These are phyloP conservation scores for Pilasporangium apinafurcum DNA, from an alignment of 352 stramenopile genomes.

Conservation along the genomic window DNA sequence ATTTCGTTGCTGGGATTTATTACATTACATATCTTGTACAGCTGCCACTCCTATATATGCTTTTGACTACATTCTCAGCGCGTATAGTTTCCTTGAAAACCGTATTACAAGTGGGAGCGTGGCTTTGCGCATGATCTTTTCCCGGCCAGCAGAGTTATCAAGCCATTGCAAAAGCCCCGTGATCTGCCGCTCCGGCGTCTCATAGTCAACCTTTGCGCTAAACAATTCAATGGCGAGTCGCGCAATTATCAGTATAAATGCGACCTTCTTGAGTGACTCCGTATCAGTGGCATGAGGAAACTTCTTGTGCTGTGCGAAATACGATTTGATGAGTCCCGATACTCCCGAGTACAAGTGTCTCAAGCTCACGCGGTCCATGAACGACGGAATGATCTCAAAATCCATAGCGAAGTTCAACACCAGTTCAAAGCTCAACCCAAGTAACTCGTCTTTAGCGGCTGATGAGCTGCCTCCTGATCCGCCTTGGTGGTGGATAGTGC, in stretches of 20 bases:
- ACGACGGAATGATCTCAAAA: conserved; percentile 74
- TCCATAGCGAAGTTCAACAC: conserved; percentile 71
- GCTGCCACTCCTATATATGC: no score
- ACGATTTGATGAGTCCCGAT: conserved; percentile 48
- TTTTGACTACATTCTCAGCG: conserved; percentile 10
- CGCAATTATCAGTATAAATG: conserved; percentile 56
- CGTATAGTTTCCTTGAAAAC: conserved; percentile 69
- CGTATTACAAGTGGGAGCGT: conserved; percentile 62
- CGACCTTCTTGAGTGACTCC: conserved; percentile 68
- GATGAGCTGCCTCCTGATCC: no score
- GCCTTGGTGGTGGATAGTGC: conserved; percentile 29
- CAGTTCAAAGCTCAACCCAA: conserved; percentile 56
- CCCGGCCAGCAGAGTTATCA: conserved; percentile 60
- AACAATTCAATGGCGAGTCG: conserved; percentile 72
- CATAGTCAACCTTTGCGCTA: conserved; percentile 46
- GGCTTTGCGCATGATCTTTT: conserved; percentile 65
- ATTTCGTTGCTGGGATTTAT: no score
- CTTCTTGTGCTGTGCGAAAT: conserved; percentile 50
- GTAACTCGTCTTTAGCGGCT: conserved; percentile 33
- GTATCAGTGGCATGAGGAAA: conserved; percentile 39
- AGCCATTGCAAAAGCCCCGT: conserved; percentile 70
- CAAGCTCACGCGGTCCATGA: conserved; percentile 75
- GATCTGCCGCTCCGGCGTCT: conserved; percentile 68
- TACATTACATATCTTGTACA: no score
- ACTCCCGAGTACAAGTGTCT: conserved; percentile 66